Evolutionary conservation across 306 rosid species (phyloP).

Genomic region (Dalbergia cultrata): DNA sequence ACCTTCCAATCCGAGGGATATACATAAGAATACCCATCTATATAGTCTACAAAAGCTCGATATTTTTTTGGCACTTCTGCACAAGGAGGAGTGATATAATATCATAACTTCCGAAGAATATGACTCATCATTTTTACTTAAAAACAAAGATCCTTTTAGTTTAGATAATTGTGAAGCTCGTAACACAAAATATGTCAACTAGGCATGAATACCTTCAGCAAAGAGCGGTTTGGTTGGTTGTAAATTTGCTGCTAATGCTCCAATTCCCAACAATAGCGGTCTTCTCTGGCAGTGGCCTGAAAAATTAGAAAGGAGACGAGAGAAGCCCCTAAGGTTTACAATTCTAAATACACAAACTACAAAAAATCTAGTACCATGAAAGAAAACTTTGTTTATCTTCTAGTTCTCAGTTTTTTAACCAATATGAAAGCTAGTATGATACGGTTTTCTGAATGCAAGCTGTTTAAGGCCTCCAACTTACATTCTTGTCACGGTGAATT

Average conservation of each 20-base stretch:
- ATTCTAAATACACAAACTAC: neutral
- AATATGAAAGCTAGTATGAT: neutral
- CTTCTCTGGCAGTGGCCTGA: slow-evolving; percentile 79
- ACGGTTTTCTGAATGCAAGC: neutral
- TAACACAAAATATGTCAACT: neutral
- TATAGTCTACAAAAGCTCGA: slow-evolving; percentile 75
- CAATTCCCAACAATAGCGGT: slow-evolving; percentile 76
- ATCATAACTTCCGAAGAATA: slow-evolving; percentile 15
- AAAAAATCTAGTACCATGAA: slow-evolving; percentile 1
- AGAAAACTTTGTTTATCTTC: slow-evolving; percentile 1
- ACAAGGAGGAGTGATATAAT: slow-evolving; percentile 10
- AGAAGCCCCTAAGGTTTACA: neutral
- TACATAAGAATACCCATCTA: slow-evolving; percentile 86
- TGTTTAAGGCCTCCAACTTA: neutral
- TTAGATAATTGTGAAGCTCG: neutral
- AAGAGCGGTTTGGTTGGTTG: slow-evolving; percentile 60
- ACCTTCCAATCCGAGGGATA: slow-evolving; percentile 99
- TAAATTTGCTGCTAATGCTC: slow-evolving; percentile 71
- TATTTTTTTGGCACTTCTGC: slow-evolving; percentile 76
- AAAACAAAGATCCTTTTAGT: neutral
- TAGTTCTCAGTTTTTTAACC: neutral
- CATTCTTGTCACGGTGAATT: neutral
- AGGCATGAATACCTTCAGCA: slow-evolving; percentile 74
- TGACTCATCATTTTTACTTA: neutral
- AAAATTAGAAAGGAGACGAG: slow-evolving; percentile 21